Percentiles rank a stretch among this genome's conserved stretches.
These are phyloP conservation scores for Discostella stelligeroides DNA, from an alignment of 108 stramenopile species.

Conservation along the genomic window DNA sequence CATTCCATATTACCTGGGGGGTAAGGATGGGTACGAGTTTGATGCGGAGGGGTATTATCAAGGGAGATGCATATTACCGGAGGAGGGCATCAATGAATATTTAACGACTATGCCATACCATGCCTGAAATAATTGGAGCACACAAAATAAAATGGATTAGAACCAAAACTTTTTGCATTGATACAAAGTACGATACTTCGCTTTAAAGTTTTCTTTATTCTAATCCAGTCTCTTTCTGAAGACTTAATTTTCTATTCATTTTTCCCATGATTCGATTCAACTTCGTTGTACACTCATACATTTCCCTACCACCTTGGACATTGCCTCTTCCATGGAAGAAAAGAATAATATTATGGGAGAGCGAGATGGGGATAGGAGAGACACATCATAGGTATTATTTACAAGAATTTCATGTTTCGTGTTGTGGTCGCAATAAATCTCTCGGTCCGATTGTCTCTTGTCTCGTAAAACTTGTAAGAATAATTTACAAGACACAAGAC, in stretches of 20 bases:
- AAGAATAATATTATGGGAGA: no score
- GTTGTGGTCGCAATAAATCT: no score
- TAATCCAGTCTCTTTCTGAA: no score
- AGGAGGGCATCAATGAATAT: constrained; percentile 57
- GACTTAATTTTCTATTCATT: constrained; percentile 24
- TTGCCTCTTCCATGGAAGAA: constrained; percentile 57
- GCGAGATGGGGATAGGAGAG: no score
- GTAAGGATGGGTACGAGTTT: constrained; percentile 62
- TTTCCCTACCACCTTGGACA: constrained; percentile 55
- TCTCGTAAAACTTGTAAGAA: no score
- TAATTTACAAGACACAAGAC: no score
- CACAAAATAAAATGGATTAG: no score
- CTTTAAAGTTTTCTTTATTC: background rate
- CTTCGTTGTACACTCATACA: constrained; percentile 54
- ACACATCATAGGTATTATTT: no score
- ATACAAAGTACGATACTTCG: background rate
- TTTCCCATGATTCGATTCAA: constrained; percentile 50
- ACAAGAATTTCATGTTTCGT: no score
- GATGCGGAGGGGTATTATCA: constrained; percentile 56
- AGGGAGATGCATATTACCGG: constrained; percentile 44
- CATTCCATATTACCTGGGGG: constrained; percentile 70
- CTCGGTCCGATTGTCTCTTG: no score
- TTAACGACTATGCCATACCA: constrained; percentile 68
- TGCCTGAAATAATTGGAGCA: no score
- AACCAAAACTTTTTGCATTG: background rate